Evolutionary conservation across 2,329 filamentous ascomycete genomes (phyloP).

Genomic region (Aspergillus uvarum): DNA sequence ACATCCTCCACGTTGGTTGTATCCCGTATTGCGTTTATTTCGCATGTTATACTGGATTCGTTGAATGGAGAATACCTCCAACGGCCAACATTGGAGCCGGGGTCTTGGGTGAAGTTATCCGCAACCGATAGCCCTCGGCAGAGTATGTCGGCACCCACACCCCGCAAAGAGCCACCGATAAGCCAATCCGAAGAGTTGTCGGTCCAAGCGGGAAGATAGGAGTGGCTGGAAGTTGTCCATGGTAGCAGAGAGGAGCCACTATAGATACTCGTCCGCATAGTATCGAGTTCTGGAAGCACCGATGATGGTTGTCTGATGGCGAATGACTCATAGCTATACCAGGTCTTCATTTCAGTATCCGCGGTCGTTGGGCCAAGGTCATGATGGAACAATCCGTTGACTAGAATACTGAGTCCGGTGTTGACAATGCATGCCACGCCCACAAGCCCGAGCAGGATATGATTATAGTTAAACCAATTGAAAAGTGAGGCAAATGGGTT

Average conservation of each 20-base stretch:
- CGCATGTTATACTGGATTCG: background rate
- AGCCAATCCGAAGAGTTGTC: conserved; percentile 13
- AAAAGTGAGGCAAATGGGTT: conserved; percentile 7
- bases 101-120: conserved; percentile 2
- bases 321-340: conserved; percentile 2
- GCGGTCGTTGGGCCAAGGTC: conserved; percentile 5
- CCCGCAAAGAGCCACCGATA: conserved; percentile 9
- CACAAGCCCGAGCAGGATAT: conserved; percentile 9
- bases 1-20: too few relatives aligned
- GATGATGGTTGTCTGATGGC: background rate
- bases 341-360: background rate
- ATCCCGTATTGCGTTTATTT: background rate
- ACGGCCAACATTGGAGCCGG: background rate
- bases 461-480: conserved; percentile 6
- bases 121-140: conserved; percentile 1
- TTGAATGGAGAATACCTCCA: conserved; percentile 6
- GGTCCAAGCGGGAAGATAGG: conserved; percentile 9
- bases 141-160: conserved; percentile 3
- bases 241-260: conserved; percentile 14
- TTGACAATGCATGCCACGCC: conserved; percentile 9
- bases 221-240: conserved; percentile 13
- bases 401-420: conserved; percentile 5
- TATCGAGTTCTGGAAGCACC: conserved; percentile 5
- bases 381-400: conserved; percentile 5
- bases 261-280: conserved; percentile 11